phyloP scores from a whole-genome alignment of 257 asterid genomes.

The Echites panduratus region DNA sequence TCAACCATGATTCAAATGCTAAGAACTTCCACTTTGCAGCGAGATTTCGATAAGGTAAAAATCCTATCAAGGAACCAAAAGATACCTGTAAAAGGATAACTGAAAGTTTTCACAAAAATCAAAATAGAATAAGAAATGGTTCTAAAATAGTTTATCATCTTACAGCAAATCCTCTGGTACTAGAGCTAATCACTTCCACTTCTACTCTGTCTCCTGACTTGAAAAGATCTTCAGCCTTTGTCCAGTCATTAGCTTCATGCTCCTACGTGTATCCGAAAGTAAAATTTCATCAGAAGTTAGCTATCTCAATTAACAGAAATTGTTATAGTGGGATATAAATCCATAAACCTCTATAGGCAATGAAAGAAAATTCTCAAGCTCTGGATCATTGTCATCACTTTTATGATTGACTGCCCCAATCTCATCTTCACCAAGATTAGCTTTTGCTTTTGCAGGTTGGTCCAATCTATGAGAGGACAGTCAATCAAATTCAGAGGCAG shows the following conservation, averaged over 20 bases:
- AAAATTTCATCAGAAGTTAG: slow-evolving; percentile 20
- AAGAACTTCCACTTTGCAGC: slow-evolving; percentile 88
- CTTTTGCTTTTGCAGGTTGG: slow-evolving; percentile 34
- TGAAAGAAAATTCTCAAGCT: slow-evolving; percentile 46
- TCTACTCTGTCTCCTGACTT: slow-evolving; percentile 64
- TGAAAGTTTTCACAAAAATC: slow-evolving; percentile 15
- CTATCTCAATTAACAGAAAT: not conserved
- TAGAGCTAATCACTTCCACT: slow-evolving; percentile 76
- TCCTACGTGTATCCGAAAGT: slow-evolving; percentile 44
- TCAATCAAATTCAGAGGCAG: slow-evolving; percentile 9
- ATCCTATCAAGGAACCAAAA: slow-evolving; percentile 84
- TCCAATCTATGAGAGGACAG: slow-evolving; percentile 55
- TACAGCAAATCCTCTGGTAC: slow-evolving; percentile 87
- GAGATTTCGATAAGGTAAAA: slow-evolving; percentile 89
- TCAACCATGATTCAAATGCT: slow-evolving; percentile 95
- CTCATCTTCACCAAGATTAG: slow-evolving; percentile 32
- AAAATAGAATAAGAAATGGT: slow-evolving; percentile 2
- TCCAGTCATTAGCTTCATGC: slow-evolving; percentile 73
- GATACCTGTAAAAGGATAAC: slow-evolving; percentile 51
- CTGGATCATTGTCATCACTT: slow-evolving; percentile 37
- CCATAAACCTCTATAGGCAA: slow-evolving; percentile 52
- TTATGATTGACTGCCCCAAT: slow-evolving; percentile 23
- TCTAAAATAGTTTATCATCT: slow-evolving; percentile 25
- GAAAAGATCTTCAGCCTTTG: slow-evolving; percentile 58
- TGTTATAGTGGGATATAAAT: not conserved